Conservation (phyloP, 1,284 basidiomycete genomes). For the Sporisorium reilianum region DNA sequence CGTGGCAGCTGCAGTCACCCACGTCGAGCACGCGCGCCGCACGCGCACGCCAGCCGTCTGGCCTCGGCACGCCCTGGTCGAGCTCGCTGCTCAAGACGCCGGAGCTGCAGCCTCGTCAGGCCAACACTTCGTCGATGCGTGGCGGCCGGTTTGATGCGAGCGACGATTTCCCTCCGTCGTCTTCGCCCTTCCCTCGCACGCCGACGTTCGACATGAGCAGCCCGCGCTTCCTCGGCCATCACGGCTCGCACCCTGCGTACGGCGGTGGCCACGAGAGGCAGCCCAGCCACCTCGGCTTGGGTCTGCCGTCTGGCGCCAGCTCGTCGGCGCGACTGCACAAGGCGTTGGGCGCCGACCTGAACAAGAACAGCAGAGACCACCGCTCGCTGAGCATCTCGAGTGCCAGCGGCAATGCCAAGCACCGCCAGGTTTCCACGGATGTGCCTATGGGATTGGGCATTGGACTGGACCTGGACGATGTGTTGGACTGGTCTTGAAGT, state of each 20-base stretch:
- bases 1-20: conserved; percentile 55
- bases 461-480: conserved; percentile 52
- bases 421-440: conserved; percentile 44
- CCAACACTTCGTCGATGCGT: conserved; percentile 34
- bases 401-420: conserved; percentile 27
- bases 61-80: conserved; percentile 44
- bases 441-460: conserved; percentile 49
- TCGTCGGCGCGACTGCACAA: conserved; percentile 33
- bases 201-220: conserved; percentile 54
- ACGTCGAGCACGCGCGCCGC: conserved; percentile 52
- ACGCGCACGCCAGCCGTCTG: conserved; percentile 41
- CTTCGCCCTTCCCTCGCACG: conserved; percentile 55
- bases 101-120: conserved; percentile 47
- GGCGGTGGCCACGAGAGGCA: conserved; percentile 32
- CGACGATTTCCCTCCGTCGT: conserved; percentile 48
- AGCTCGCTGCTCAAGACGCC: conserved; percentile 48
- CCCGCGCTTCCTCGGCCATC: conserved; percentile 33
- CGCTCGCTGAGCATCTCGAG: conserved; percentile 30
- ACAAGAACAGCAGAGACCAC: conserved; percentile 13
- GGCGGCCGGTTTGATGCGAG: conserved; percentile 28
- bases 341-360: conserved; percentile 21
- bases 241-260: conserved; percentile 13
- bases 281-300: conserved; percentile 41
- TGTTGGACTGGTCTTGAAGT: conserved; percentile 44
- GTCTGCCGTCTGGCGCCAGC: conserved; percentile 28